Base-by-base conservation (phyloP, 1,284 basidiomycete species). In the Austroboletus olivaceoglutinosus region DNA sequence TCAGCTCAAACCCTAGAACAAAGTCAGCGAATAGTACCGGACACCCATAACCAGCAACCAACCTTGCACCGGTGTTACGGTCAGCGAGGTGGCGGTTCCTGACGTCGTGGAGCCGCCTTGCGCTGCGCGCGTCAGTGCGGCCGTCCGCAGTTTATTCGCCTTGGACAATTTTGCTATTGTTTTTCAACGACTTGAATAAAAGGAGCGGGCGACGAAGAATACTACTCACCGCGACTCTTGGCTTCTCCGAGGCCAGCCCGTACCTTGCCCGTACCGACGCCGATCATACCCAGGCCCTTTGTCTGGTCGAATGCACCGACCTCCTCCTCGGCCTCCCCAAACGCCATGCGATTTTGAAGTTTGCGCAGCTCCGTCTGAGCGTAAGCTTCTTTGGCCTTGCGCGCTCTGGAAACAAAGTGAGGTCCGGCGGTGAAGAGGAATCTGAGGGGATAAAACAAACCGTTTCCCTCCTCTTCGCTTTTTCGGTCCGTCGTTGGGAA, bases 61-160 rank as follows among this genome's bases (percentile, higher is more conserved):
- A 85, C 92, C 96, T 83, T 98, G 96, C 7, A 95, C 90, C 10
- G 96, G 96, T 6, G 96, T 99, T 53, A 99, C 96, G 10, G 89
- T 89, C 52, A 99, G 73, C 22, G 91, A 94, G 0, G 94, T 97
- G 3, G 92, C 87, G 4, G 90, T 94, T 40, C 96, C 96, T 1
- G 89, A 89, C 16, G 81, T 79, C 50, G 81, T 76, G n/a, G 82
- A 72, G 29, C 73, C 69, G 70, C 73, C 60, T 47, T 86, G 83
- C 3, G 86, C 85, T 16, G 86, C 82, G 47, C 89, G 78, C 43
- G 89, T 85, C 52, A 95, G 78, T 25, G 89, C 78, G 47, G 91
- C 89, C 0, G 91, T 93, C 23, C 96, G 85, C 48, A 95, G 77
- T 68, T 93, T 94, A 74, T 98, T 98, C 40, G 86, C 83, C 73